Evolutionary conservation across 352 stramenopile species (phyloP), one percentile per base, ranked within the genome.

Genomic region (Poterioochromonas sp.): DNA sequence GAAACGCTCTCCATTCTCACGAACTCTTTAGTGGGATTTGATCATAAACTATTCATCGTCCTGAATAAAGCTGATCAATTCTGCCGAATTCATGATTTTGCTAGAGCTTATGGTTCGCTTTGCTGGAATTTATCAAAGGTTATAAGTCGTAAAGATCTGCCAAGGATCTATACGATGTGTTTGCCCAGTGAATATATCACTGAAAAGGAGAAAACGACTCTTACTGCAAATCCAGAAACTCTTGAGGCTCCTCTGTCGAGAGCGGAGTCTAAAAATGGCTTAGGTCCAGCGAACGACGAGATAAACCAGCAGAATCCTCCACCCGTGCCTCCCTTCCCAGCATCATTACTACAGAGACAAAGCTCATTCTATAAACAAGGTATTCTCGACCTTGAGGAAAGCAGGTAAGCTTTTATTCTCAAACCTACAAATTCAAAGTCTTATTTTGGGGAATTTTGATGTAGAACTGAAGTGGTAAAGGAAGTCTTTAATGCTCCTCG

Each of bases 11-110:
- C 89, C 40, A 93, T 98, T 63, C 84, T 99, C 41, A 95, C 96
- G 49, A 96, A 97, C 79, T 95, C 93, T 62, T 87, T 99, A 53
- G 86, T 22, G 22, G 65, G 65, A 35, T 97, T 98, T 93, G 96
- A 99, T 88, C 95, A 99, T 83, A 99, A 99, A 86, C 86, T 99
- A 44, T 91, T 98, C 84, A 98, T 99, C 80, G 94, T 99, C 68
- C 87, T 99, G 41, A 99, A 99, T 88, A 99, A 99, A 85, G 82
- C 82, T 22, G 83, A 86, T 73, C 91, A 97, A 84, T 97, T 98
- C 83, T 84, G 85, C 71, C 95, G 96, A 84, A 98, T 99, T 80
- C 95, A 99, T 85, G 96, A 99, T 87, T 99, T 99, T 86, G 96
- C 95, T 53, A 88, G 96, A 76, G 95, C 96, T 12, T 99, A 99